Base-by-base conservation (phyloP, 805 yeast genomes). In the Starmerella potacharoeniae region DNA sequence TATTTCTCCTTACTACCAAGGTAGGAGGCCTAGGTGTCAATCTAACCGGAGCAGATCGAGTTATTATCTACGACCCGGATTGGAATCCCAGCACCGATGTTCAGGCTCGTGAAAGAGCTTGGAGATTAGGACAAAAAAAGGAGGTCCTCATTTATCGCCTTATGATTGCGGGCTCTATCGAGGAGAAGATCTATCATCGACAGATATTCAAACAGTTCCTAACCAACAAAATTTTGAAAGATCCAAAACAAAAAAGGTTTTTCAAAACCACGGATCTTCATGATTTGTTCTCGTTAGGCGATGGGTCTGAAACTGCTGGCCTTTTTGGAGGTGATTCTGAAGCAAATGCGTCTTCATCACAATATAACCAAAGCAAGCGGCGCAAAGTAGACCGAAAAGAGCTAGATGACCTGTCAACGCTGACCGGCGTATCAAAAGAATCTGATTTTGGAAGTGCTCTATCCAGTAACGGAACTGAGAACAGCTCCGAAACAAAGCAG, bases 31-130 rank as follows among this genome's bases (percentile, higher is more conserved):
- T 93, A 41, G 98, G 98, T 22, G 86, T 91, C 1, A 91, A 91
- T 67, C 68, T 91, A 47, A 91, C 96, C 0, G 97, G 97, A 3
- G 97, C 98, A 0, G 89, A 89, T 61, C 72, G 97, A 46, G 96
- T 91, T 11, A 87, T 91, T 28, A 91, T 91, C 14, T 91, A 78
- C 66, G 98, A 91, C 65, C 98, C 98, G 0, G 97, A 93, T 69
- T 91, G 98, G 98, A 91, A 91, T 65, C 98, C 98, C 0, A 88
- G 96, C 0, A 93, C 97, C 0, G 98, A 91, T 71, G 77, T 90
- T 57, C 98, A 91, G 69, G 98, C 98, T 0, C 75, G 97, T 57
- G 98, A 91, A 67, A 72, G 98, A 49, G 97, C 97, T 0, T 93
- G 97, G 97, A 75, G 98, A 60, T 75, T 91, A 59, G 98, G 98